Percentiles rank a stretch among this genome's conserved stretches.
These are phyloP conservation scores for Metschnikowia noctiluminum DNA, from an alignment of 805 yeast genomes.

Conservation along the genomic window DNA sequence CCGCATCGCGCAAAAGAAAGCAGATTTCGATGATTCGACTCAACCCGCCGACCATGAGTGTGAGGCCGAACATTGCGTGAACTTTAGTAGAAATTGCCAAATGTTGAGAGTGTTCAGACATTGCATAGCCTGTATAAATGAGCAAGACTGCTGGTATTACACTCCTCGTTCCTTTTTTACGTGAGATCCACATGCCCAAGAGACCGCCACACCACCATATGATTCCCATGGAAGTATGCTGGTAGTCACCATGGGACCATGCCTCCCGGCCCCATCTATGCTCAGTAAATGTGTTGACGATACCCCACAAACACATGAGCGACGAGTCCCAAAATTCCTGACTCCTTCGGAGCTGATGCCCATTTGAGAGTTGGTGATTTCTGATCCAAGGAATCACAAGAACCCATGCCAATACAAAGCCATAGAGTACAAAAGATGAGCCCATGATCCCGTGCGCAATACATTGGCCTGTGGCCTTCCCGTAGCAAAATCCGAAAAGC, in stretches of 20 bases:
- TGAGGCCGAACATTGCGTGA: slow-evolving; percentile 81
- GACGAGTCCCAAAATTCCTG: slow-evolving; percentile 85
- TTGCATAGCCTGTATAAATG: slow-evolving; percentile 89
- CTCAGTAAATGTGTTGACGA: slow-evolving; percentile 92
- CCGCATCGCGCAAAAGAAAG: slow-evolving; percentile 65
- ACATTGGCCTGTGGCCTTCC: slow-evolving; percentile 85
- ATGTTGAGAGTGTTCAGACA: slow-evolving; percentile 85
- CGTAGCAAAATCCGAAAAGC: slow-evolving; percentile 83
- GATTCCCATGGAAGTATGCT: slow-evolving; percentile 95
- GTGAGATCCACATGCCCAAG: slow-evolving; percentile 72
- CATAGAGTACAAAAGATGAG: slow-evolving; percentile 76
- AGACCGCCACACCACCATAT: slow-evolving; percentile 96
- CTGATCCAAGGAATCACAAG: slow-evolving; percentile 75
- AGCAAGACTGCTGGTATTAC: slow-evolving; percentile 76
- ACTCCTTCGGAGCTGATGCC: slow-evolving; percentile 32
- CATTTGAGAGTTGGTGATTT: slow-evolving; percentile 30
- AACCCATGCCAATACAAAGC: slow-evolving; percentile 64
- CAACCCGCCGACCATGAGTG: slow-evolving; percentile 74
- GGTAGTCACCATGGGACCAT: slow-evolving; percentile 93
- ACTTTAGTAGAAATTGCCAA: slow-evolving; percentile 78
- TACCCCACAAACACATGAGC: slow-evolving; percentile 86
- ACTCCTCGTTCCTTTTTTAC: slow-evolving; percentile 44
- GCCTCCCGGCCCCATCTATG: slow-evolving; percentile 89
- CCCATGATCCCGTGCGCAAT: slow-evolving; percentile 98
- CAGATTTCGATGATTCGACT: slow-evolving; percentile 75